Evolutionary conservation across 345 rosid genomes (phyloP).

Genomic region (Kernera saxatilis): DNA sequence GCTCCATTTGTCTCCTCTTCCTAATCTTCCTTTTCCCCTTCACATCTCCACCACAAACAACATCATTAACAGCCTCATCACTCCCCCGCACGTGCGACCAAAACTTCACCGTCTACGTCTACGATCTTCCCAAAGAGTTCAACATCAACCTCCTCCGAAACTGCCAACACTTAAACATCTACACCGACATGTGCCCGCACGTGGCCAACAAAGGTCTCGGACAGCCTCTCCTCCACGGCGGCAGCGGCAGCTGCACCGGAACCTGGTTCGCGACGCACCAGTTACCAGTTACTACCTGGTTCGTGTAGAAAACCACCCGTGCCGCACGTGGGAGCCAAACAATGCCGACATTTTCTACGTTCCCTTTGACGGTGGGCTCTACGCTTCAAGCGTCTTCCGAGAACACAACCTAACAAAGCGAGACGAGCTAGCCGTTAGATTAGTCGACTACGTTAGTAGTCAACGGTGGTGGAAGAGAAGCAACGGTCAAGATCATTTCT

Average conservation of each 20-base stretch:
- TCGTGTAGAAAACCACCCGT: constrained; percentile 43
- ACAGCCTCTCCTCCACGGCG: constrained; percentile 21
- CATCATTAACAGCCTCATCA: neutral
- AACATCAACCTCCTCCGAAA: constrained; percentile 33
- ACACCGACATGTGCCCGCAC: constrained; percentile 53
- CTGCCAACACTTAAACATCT: constrained; percentile 36
- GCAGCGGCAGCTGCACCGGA: neutral
- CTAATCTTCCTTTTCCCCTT: neutral
- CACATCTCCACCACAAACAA: constrained; percentile 1
- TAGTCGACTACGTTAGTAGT: constrained; percentile 22
- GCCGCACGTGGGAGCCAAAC: constrained; percentile 48
- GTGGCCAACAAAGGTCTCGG: constrained; percentile 47
- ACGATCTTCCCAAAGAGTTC: constrained; percentile 46
- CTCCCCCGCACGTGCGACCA: constrained; percentile 4
- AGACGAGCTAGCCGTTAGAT: constrained; percentile 33
- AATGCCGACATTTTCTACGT: constrained; percentile 43
- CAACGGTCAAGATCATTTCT: constrained; percentile 59
- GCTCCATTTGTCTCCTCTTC: constrained; percentile 4
- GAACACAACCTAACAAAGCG: constrained; percentile 38
- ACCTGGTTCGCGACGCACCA: constrained; percentile 44
- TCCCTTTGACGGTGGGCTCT: constrained; percentile 53
- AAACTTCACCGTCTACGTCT: constrained; percentile 36
- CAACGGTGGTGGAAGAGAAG: constrained; percentile 43
- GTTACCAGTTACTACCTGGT: no score
- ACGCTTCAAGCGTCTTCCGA: constrained; percentile 48